These are phyloP conservation scores for Kitagawia praeruptora DNA, from an alignment of 129 eudicot genomes.

Conservation along the genomic window DNA sequence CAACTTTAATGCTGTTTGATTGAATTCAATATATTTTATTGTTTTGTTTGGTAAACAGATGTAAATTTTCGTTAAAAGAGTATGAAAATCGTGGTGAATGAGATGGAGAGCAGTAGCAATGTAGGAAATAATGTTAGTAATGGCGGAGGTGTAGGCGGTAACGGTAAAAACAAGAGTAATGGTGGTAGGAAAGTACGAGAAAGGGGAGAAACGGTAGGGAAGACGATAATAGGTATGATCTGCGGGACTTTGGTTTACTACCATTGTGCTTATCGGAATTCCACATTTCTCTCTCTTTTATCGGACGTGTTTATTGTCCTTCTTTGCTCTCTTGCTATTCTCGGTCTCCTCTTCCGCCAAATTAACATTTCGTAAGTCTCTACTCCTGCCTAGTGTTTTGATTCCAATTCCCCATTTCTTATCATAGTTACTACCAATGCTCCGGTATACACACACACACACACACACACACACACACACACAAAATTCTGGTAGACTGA, in stretches of 20 bases:
- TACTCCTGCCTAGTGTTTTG: neutral
- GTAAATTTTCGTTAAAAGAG: neutral
- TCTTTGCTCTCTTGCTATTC: conserved; percentile 84
- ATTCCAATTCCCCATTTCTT: neutral
- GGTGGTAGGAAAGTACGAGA: neutral
- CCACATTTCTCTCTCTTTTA: conserved; percentile 56
- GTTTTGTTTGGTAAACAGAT: neutral
- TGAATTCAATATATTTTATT: too few species aligned
- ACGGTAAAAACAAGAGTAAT: neutral
- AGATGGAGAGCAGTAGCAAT: neutral
- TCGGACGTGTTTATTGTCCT: conserved; percentile 91
- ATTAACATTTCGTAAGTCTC: conserved; percentile 57
- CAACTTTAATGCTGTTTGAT: too few species aligned
- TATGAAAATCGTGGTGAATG: neutral
- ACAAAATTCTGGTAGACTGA: too few species aligned
- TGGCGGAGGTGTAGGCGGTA: neutral
- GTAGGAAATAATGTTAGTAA: neutral
- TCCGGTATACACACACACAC: neutral
- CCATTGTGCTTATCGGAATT: conserved; percentile 80
- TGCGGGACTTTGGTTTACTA: conserved; percentile 73
- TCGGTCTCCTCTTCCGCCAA: conserved; percentile 96
- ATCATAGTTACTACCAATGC: neutral
- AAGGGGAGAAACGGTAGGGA: conserved; percentile 37
- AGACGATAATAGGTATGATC: conserved; percentile 45
- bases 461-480: neutral